Conservation (phyloP, 305 asterid genomes). For the Fraxinus platypoda region DNA sequence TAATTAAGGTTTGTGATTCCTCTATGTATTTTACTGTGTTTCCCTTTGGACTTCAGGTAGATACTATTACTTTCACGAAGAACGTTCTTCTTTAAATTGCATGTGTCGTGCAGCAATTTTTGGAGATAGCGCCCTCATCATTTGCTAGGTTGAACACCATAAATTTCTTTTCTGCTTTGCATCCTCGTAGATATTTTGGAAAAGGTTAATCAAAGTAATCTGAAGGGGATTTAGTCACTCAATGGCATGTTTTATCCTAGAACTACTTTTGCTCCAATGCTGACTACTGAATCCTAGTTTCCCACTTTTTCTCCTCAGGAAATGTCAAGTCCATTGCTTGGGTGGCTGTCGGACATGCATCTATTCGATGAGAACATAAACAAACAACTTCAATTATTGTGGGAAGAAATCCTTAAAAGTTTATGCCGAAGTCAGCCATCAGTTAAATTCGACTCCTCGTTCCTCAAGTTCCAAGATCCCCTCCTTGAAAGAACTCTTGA, state of each 20-base stretch:
- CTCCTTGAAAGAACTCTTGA: constrained; percentile 64
- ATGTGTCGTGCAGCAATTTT: background rate
- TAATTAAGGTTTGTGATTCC: constrained; percentile 49
- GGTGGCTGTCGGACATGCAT: constrained; percentile 58
- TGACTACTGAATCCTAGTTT: constrained; percentile 4
- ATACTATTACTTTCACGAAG: background rate
- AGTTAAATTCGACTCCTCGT: constrained; percentile 47
- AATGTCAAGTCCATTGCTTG: constrained; percentile 49
- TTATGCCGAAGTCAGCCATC: constrained; percentile 55
- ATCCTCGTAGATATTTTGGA: background rate
- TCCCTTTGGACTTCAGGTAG: background rate
- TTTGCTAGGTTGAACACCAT: background rate
- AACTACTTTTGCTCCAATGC: background rate
- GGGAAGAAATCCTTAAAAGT: constrained; percentile 49
- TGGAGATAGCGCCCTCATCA: background rate
- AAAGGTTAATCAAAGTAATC: background rate
- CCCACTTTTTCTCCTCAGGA: constrained; percentile 37
- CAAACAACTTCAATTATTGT: constrained; percentile 49
- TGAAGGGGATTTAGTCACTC: background rate
- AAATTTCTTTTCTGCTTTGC: background rate
- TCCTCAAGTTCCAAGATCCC: constrained; percentile 52
- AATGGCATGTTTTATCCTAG: background rate
- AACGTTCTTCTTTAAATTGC: background rate
- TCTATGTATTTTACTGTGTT: constrained; percentile 11
- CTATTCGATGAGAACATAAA: constrained; percentile 36